Evolutionary conservation across 2,329 filamentous ascomycete genomes (phyloP).

Genomic region (Exutisphaerella laricina): DNA sequence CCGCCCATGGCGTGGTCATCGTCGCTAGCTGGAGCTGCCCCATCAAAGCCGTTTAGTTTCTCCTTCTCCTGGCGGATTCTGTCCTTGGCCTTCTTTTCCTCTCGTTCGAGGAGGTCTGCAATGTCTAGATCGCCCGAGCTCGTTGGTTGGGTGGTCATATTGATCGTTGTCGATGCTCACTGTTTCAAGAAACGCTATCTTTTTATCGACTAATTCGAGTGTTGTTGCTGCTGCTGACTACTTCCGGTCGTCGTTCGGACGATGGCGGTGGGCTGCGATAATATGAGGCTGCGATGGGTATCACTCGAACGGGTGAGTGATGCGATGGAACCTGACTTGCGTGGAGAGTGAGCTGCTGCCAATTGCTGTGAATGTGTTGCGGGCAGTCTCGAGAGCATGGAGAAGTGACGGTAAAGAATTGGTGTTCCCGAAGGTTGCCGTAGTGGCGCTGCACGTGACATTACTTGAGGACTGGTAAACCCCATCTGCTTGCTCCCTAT

Average conservation of each 20-base stretch:
- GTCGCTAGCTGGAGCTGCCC: too few relatives aligned
- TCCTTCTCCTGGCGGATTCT: conserved; percentile 14
- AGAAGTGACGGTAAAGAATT: too few relatives aligned
- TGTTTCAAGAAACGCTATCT: conserved; percentile 3
- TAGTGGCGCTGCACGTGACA: too few relatives aligned
- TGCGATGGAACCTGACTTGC: too few relatives aligned
- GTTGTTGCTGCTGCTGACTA: background rate
- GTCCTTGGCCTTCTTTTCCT: conserved; percentile 23
- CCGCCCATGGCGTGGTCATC: conserved; percentile 10
- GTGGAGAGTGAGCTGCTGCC: too few relatives aligned
- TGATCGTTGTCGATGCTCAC: conserved; percentile 15
- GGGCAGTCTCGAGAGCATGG: too few relatives aligned
- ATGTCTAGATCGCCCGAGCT: conserved; percentile 15
- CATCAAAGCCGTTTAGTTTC: conserved; percentile 12
- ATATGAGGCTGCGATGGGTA: background rate
- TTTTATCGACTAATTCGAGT: background rate
- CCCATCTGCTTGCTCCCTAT: too few relatives aligned
- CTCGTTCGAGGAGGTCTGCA: conserved; percentile 29
- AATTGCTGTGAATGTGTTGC: too few relatives aligned
- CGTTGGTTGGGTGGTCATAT: conserved; percentile 12
- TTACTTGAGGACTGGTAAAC: too few relatives aligned
- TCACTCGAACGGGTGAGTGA: too few relatives aligned
- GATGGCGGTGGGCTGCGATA: background rate
- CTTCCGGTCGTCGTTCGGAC: background rate
- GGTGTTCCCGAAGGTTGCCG: too few relatives aligned